Base-by-base conservation (phyloP, 1,139 yeast species). In the Trichomonascaceae sp. region DNA sequence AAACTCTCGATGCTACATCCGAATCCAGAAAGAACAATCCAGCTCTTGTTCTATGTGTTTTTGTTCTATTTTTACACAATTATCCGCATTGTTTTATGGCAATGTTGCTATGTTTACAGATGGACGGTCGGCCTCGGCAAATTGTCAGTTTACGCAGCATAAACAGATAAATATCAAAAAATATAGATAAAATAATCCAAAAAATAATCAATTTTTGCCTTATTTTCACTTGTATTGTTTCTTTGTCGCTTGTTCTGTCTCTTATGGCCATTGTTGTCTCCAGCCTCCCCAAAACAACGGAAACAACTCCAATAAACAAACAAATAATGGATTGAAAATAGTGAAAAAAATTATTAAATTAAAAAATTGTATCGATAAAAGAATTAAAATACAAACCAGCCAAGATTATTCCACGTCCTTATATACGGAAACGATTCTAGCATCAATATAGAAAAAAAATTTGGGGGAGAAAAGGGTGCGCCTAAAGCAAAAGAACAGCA, bases 401-500 rank as follows among this genome's bases (percentile, higher is more conserved):
- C 41, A 36, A 32, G 13, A 32, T 36, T 15, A 36, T n/a, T 36
- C 17, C 41, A 36, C 17, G 13, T 13, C 41, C 17, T n/a, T 36
- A 32, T n/a, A 3, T 12, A n/a, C 17, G 41, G 17, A 36, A 36
- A 36, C 15, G 15, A 36, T 5, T 36, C 17, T 36, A 36, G 41
- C 41, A 36, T 13, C 41, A 36, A 13, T 36, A 36, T 36, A 36
- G 41, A 36, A 36, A 36, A 15, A 15, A 36, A 36, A 36, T 3
- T n/a, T 13, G 9, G 15, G 15, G 41, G 17, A 22, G 24, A 22
- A 4, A n/a, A 5, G 9, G 9, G 9, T n/a, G n/a, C 8, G 18
- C 38, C 41, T 41, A 48, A 43, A 48, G 43, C 30, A 48, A 41
- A 12, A 48, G 22, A 13, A 39, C 50, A 22, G 49, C 54, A 45